Evolutionary conservation across 495 filamentous ascomycete genomes (phyloP).

Genomic region (Hypoxylon crocopeplum): DNA sequence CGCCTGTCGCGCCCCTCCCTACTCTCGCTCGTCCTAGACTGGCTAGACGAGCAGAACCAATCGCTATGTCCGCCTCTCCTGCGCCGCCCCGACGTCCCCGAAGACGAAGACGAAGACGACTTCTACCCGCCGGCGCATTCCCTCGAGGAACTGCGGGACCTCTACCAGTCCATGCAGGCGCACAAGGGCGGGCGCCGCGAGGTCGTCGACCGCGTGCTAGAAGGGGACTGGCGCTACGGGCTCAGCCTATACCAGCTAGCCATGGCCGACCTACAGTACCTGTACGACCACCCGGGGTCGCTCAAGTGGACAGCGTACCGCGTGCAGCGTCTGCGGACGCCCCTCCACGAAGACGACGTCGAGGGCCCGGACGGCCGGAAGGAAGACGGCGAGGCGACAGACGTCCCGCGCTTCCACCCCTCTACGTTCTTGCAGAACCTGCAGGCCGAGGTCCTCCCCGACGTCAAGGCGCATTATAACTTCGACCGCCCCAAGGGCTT

Average conservation of each 20-base stretch:
- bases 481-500: constrained; percentile 67
- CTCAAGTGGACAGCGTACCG: constrained; percentile 79
- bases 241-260: constrained; percentile 79
- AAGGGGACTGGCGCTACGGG: constrained; percentile 84
- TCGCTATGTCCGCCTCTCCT: constrained; percentile 63
- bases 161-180: constrained; percentile 60
- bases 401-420: constrained; percentile 76
- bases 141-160: constrained; percentile 65
- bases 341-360: constrained; percentile 41
- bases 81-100: constrained; percentile 47
- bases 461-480: constrained; percentile 82
- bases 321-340: constrained; percentile 52
- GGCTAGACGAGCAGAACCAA: constrained; percentile 71
- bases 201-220: constrained; percentile 74
- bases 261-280: constrained; percentile 77
- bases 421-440: constrained; percentile 75
- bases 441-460: constrained; percentile 71
- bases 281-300: constrained; percentile 76
- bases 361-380: constrained; percentile 36
- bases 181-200: constrained; percentile 76
- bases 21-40: constrained; percentile 71
- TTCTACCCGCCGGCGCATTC: constrained; percentile 68
- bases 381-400: constrained; percentile 51
- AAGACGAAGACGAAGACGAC: constrained; percentile 56
- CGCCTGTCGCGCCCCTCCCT: constrained; percentile 75